A percentile compares a stretch with the other conserved stretches of the same genome.
Evolutionary conservation across 805 yeast species (phyloP).

Genomic region (Hanseniaspora mollemarum): DNA sequence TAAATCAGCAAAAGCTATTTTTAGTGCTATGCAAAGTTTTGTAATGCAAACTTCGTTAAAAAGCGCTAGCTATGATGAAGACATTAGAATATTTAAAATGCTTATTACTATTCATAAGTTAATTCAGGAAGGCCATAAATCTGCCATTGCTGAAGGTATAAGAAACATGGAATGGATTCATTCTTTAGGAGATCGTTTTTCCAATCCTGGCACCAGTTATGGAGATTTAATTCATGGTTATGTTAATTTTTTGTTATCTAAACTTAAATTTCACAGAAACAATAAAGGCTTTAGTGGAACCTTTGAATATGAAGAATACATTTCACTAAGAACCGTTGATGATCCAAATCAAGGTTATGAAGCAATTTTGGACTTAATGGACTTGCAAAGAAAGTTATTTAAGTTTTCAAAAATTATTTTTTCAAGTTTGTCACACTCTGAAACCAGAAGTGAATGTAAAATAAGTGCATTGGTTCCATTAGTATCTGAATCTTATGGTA

Average conservation of each 20-base stretch:
- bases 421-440: slow-evolving; percentile 45
- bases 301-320: slow-evolving; percentile 90
- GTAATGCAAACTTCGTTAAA: background rate
- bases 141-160: slow-evolving; percentile 68
- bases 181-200: slow-evolving; percentile 40
- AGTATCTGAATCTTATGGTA: slow-evolving; percentile 85
- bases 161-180: slow-evolving; percentile 67
- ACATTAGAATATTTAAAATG: slow-evolving; percentile 75
- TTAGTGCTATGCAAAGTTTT: slow-evolving; percentile 68
- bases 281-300: slow-evolving; percentile 90
- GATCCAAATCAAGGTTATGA: slow-evolving; percentile 96
- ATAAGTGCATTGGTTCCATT: slow-evolving; percentile 81
- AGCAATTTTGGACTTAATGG: slow-evolving; percentile 72
- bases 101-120: slow-evolving; percentile 80
- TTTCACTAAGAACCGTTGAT: slow-evolving; percentile 71
- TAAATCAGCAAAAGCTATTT: slow-evolving; percentile 67
- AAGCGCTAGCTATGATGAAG: slow-evolving; percentile 38
- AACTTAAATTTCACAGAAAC: slow-evolving; percentile 68
- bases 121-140: slow-evolving; percentile 94
- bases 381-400: slow-evolving; percentile 72
- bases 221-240: slow-evolving; percentile 69
- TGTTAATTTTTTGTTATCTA: slow-evolving; percentile 53
- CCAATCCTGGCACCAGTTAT: slow-evolving; percentile 32
- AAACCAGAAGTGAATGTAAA: slow-evolving; percentile 51
- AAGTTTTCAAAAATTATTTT: slow-evolving; percentile 66